A percentile compares a stretch with the other conserved stretches of the same genome.
Conservation (phyloP, 768 basidiomycete species). For the Mycena amicta region DNA sequence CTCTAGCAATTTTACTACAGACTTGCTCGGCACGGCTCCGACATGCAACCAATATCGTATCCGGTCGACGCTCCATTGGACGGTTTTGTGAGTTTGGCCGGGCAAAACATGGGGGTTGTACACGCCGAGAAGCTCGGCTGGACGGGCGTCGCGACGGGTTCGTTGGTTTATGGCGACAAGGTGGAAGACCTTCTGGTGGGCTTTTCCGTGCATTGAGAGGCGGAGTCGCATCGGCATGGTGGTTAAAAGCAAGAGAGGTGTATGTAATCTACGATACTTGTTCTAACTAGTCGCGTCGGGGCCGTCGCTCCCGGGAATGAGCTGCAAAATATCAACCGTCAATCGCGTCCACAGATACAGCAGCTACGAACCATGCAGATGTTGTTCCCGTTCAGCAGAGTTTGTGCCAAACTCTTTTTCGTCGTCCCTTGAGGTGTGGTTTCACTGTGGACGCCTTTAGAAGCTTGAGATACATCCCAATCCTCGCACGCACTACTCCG, state of each 20-base stretch:
- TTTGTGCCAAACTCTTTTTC: constrained; percentile 83
- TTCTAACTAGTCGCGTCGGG: constrained; percentile 44
- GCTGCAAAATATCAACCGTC: constrained; percentile 32
- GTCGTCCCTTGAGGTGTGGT: constrained; percentile 80
- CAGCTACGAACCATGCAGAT: constrained; percentile 85
- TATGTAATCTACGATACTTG: neutral
- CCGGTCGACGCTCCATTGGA: constrained; percentile 90
- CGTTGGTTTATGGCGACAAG: constrained; percentile 81
- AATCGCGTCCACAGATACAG: neutral
- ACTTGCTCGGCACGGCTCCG: constrained; percentile 81
- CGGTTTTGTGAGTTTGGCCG: constrained; percentile 62
- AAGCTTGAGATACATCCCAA: neutral
- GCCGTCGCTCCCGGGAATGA: constrained; percentile 73
- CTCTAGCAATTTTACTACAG: constrained; percentile 76
- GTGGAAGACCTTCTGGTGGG: constrained; percentile 78
- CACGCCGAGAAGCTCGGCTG: constrained; percentile 83
- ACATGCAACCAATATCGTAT: constrained; percentile 88
- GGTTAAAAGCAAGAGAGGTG: constrained; percentile 4
- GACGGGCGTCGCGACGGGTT: constrained; percentile 77
- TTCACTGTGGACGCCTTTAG: constrained; percentile 57
- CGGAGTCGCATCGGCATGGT: constrained; percentile 85
- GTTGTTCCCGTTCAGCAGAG: constrained; percentile 90
- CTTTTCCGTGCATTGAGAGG: constrained; percentile 77
- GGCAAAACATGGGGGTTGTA: constrained; percentile 71
- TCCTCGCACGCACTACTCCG: constrained; percentile 75